Base-by-base conservation (phyloP, 257 asterid species). In the Capsicum chinense region DNA sequence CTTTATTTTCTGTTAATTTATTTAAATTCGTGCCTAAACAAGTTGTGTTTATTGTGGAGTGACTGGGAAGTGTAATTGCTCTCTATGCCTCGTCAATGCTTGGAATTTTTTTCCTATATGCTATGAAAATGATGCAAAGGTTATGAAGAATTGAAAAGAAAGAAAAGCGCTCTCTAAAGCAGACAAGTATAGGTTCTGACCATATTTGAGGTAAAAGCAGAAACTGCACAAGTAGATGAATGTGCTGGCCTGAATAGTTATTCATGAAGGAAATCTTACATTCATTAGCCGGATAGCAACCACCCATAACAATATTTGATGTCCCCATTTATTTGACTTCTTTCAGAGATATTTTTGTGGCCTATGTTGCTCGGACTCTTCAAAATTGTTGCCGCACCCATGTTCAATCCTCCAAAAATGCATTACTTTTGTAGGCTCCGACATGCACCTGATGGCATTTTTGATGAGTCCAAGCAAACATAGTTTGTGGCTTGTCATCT, bases 121-220 rank as follows among this genome's bases (percentile, higher is more conserved):
- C 19, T 66, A 17, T 13, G 73, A 3, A 33, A 64, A 66, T 35
- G 73, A 66, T 13, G 54, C 76, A 52, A 68, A 6, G 16, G 26
- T 39, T 68, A 68, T 15, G 54, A 37, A 9, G 7, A 5, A 15
- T 68, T 37, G 54, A 37, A 68, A 37, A 68, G 54, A 68, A 39
- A 68, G 76, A 68, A 68, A 68, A 68, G 50, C 7, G 3, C 76
- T 7, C 21, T 35, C 76, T 39, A 68, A 68, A 68, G 52, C 76
- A 68, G 76, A 68, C 76, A 14, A 35, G 76, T 68, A 68, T 68
- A 37, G 1, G 54, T 64, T 64, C 15, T 52, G 17, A 26, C 26
- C 17, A 26, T 64, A 64, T 64, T 64, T 64, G 70, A 26, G 44
- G 44, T 26, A 64, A 64, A 64, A 64, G 42, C 70, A 21, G 16